Percentiles rank a stretch among this genome's conserved stretches.
Evolutionary conservation across 2,329 filamentous ascomycete genomes (phyloP).

Genomic region (Nigrospora sphaerica): DNA sequence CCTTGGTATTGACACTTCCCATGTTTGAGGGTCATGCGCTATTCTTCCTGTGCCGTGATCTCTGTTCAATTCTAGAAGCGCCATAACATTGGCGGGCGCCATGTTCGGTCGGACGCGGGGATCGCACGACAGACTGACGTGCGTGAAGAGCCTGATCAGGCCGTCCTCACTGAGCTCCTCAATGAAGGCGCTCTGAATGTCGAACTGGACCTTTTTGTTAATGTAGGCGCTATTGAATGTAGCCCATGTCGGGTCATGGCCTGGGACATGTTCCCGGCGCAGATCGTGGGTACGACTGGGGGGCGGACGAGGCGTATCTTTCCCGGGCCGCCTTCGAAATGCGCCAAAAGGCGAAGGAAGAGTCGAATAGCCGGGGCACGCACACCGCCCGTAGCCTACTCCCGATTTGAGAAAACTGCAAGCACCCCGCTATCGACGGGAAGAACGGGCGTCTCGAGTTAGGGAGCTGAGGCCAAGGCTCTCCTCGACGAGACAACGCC

Average conservation of each 20-base stretch:
- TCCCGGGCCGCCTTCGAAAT: background rate
- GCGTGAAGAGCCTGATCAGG: too few species aligned
- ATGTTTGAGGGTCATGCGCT: constrained; percentile 14
- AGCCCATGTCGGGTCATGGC: constrained; percentile 15
- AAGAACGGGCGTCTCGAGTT: background rate
- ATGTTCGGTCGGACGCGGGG: constrained; percentile 18
- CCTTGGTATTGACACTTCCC: constrained; percentile 15
- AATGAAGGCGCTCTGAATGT: constrained; percentile 21
- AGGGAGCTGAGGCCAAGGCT: constrained; percentile 1
- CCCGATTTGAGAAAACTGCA: background rate
- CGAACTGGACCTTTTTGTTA: constrained; percentile 18
- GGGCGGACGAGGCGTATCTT: background rate
- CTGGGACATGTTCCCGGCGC: constrained; percentile 19
- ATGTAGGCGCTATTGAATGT: constrained; percentile 21
- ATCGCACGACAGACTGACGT: constrained; percentile 20
- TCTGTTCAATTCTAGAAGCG: constrained; percentile 14
- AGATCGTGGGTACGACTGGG: background rate
- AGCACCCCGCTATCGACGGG: background rate
- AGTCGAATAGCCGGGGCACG: constrained; percentile 1
- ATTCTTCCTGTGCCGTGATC: constrained; percentile 14
- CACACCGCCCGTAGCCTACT: constrained; percentile 1
- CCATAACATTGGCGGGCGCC: constrained; percentile 20
- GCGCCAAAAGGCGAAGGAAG: background rate
- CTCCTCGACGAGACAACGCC: background rate
- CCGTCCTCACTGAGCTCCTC: constrained; percentile 12